Base-by-base conservation (phyloP, 768 basidiomycete genomes). In the Leucogyrophana mollusca region DNA sequence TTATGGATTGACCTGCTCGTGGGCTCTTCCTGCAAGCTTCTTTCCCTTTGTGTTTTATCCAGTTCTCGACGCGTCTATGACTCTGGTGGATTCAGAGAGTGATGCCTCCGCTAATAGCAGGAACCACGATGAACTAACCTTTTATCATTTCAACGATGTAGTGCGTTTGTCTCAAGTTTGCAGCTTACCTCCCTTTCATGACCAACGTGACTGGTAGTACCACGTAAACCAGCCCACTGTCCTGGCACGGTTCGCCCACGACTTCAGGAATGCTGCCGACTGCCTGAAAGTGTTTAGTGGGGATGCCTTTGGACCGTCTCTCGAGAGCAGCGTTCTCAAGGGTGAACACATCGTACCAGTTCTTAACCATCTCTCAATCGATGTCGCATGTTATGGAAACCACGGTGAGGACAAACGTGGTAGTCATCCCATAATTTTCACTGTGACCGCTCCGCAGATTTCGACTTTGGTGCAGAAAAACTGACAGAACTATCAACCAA, bases 331-430 rank as follows among this genome's bases (percentile, higher is more conserved):
- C 9, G 35, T 37, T 6, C n/a, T 37, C 16, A 37, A 37, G 16
- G 35, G 35, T 21, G 35, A 37, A 37, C 35, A 37, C 35, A 37
- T 37, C n/a, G 20, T 37, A 16, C 35, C 35, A 16, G 35, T 37
- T 37, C 35, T 37, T 21, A 37, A 37, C 16, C 35, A 37, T 37
- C 35, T 37, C 7, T 21, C 20, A 16, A 21, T 37, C 35, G 35
- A 37, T n/a, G 35, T 37, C 20, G 35, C 35, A 37, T 37, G 35
- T 37, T 37, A 37, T n/a, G 35, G 35, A 37, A 37, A 37, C 20
- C 35, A 37, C 20, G 35, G 35, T 37, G 20, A 16, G 35, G n/a
- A 30, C 27, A n/a, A 33, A 33, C n/a, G 32, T 33, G 9, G 9
- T n/a, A 9, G 9, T 33, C 32, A 33, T 33, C 32, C 9, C n/a